Evolutionary conservation across 257 asterid species (phyloP), one percentile per base, ranked within the genome.

Genomic region (Solanum rostratum): DNA sequence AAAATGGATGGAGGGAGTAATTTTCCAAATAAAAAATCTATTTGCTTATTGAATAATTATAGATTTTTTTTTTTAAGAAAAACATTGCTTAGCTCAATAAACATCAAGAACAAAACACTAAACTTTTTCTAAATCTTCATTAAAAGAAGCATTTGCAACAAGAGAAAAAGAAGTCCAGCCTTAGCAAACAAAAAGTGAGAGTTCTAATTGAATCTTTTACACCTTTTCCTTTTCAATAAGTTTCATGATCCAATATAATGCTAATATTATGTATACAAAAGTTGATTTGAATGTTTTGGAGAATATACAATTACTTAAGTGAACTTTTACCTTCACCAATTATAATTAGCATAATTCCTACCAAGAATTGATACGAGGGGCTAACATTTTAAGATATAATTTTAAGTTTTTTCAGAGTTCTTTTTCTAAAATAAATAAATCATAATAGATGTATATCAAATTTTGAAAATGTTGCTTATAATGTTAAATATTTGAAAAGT

Each of bases 1-100:
- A 33, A 33, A 5, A 33, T 33, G 37, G 37, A 33, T 0, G 37
- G 37, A 33, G 5, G 5, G 37, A 33, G 37, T 33, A 33, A 33
- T 33, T 33, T 3, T 33, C 5, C 37, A 33, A 33, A 33, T 33
- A 33, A 33, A 33, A 33, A 33, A 33, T 33, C 39, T 33, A 9
- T 33, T 4, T 16, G 24, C 50, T 50, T 50, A 15, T 5, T 50
- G 60, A 50, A 78, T 27, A 29, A 50, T 78, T 46, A 29, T 50
- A 29, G 9, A 8, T 15, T 2, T 29, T 41, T 49, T 24, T 49
- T 8, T 20, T 15, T 24, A 62, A 62, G 12, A 37, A 5, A 76
- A 76, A 16, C 82, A 78, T 78, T 78, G 22, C 82, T 78, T 78
- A 78, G 82, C 82, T 78, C 82, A 50, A 27, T 14, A 78, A 76